These are phyloP conservation scores for Monosporozyma solicola DNA, from an alignment of 805 yeast species.

Conservation along the genomic window DNA sequence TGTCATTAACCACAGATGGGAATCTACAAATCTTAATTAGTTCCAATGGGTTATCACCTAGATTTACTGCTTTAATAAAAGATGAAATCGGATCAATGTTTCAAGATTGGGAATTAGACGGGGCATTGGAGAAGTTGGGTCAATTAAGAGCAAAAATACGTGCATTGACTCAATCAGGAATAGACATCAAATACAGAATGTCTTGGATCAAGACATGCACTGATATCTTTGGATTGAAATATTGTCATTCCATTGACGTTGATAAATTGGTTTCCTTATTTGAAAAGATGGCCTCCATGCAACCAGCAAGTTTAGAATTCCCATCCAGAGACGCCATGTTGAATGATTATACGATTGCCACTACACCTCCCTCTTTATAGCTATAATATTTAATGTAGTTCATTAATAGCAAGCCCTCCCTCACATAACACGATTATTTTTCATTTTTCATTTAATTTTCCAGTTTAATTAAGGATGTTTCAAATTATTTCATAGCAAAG, in stretches of 20 bases:
- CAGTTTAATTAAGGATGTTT: too few species aligned
- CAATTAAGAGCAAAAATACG: constrained; percentile 18
- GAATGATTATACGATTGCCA: neutral
- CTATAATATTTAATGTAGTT: too few species aligned
- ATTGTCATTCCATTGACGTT: constrained; percentile 20
- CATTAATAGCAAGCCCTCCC: too few species aligned
- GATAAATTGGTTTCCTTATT: constrained; percentile 14
- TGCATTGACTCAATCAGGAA: constrained; percentile 6
- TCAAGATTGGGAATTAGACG: constrained; percentile 14
- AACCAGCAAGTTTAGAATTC: neutral
- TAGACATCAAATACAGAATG: constrained; percentile 25
- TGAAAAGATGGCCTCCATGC: constrained; percentile 12
- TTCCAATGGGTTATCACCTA: constrained; percentile 28
- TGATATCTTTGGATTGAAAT: constrained; percentile 21
- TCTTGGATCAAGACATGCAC: constrained; percentile 26
- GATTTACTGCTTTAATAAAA: constrained; percentile 24
- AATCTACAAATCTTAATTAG: constrained; percentile 20
- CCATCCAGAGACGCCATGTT: neutral
- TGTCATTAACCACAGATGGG: constrained; percentile 6
- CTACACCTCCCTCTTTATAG: too few species aligned
- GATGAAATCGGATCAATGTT: constrained; percentile 17
- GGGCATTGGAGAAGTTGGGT: constrained; percentile 20
- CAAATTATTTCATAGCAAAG: too few species aligned
- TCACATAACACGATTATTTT: too few species aligned
- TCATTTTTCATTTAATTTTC: too few species aligned